phyloP scores from a whole-genome alignment of 2,329 filamentous ascomycete genomes.

The Westerdykella ornata region DNA sequence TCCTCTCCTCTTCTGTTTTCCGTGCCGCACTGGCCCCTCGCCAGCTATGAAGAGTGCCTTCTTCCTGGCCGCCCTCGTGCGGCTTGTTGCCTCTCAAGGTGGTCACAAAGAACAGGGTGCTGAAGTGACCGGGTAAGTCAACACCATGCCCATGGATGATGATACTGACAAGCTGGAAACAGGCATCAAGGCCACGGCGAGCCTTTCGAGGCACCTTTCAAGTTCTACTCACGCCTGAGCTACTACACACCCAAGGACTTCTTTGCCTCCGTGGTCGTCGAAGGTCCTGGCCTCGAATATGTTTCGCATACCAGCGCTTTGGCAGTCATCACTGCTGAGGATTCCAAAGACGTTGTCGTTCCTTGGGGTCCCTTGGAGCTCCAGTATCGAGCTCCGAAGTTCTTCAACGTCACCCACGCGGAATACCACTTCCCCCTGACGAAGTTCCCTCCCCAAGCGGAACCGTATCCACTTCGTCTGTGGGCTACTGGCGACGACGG shows the following conservation, averaged over 20 bases:
- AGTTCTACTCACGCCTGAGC: constrained; percentile 2
- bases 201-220: neutral
- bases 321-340: neutral
- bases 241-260: constrained; percentile 2
- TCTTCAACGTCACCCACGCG: neutral
- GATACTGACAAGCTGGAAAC: too few relatives aligned
- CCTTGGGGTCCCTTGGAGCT: neutral
- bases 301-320: neutral
- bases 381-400: too few relatives aligned
- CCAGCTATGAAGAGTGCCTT: neutral
- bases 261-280: constrained; percentile 1
- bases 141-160: too few relatives aligned
- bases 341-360: neutral
- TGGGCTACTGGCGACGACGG: neutral
- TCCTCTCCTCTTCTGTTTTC: neutral
- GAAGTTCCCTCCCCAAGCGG: constrained; percentile 1
- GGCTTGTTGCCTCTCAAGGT: neutral
- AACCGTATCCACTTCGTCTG: constrained; percentile 1
- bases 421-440: constrained; percentile 1
- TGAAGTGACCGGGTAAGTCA: too few relatives aligned
- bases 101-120: too few relatives aligned
- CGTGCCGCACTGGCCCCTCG: neutral
- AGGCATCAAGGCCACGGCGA: too few relatives aligned
- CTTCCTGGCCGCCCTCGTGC: neutral
- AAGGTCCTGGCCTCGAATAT: too few relatives aligned